Evolutionary conservation across 2,329 filamentous ascomycete genomes (phyloP).

Genomic region (Hypoxylon sp.): DNA sequence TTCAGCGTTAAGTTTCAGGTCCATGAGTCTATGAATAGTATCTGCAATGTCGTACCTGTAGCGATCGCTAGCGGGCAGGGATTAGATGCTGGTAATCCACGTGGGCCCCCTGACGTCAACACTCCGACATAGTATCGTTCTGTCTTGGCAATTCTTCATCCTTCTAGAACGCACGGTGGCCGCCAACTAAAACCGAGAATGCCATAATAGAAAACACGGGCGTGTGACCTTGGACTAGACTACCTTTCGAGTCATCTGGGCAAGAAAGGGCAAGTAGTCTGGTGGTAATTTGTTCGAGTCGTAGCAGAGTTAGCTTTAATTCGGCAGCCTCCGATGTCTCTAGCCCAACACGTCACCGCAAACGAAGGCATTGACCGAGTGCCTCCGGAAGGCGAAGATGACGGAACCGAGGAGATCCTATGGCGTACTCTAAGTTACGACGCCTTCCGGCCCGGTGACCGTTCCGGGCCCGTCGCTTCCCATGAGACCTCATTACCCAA

Average conservation of each 20-base stretch:
- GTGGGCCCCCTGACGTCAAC: constrained; percentile 41
- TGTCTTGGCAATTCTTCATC: constrained; percentile 21
- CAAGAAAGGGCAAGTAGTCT: not conserved
- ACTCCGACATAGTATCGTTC: constrained; percentile 20
- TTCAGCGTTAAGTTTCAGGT: not conserved
- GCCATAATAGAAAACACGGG: not conserved
- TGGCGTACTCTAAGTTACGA: constrained; percentile 54
- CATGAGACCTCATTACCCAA: constrained; percentile 51
- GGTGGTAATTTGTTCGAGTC: not conserved
- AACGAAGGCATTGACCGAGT: constrained; percentile 60
- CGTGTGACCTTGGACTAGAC: not conserved
- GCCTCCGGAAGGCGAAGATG: constrained; percentile 43
- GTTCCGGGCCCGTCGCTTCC: constrained; percentile 47
- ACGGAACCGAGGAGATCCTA: constrained; percentile 42
- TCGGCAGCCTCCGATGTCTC: constrained; percentile 54
- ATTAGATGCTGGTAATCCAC: constrained; percentile 11
- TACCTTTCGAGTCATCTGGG: not conserved
- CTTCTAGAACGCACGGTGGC: constrained; percentile 27
- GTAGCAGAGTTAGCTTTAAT: not conserved
- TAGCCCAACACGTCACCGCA: constrained; percentile 61
- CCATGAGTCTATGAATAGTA: not conserved
- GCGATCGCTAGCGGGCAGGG: constrained; percentile 16
- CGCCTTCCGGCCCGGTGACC: constrained; percentile 47
- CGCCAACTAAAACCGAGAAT: not conserved
- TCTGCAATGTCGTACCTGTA: not conserved